Percentiles rank a stretch among this genome's conserved stretches.
Conservation (phyloP, 768 basidiomycete species). For the Suillus luteus region DNA sequence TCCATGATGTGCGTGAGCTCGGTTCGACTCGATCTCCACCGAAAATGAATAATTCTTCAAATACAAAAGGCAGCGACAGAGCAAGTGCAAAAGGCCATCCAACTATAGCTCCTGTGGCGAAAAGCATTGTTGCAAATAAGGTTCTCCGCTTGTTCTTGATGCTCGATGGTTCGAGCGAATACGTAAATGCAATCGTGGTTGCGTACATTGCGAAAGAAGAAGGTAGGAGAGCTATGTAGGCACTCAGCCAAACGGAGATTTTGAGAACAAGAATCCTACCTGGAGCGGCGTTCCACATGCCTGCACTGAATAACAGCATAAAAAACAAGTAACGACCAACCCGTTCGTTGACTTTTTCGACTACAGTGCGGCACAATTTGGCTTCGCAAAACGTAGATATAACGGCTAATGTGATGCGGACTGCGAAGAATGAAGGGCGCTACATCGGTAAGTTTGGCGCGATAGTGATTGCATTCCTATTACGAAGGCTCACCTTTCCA, state of each 20-base stretch:
- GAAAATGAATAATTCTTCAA: slow-evolving; percentile 85
- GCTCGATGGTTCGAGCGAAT: slow-evolving; percentile 60
- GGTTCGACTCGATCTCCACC: slow-evolving; percentile 65
- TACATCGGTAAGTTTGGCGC: slow-evolving; percentile 35
- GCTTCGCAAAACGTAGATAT: slow-evolving; percentile 78
- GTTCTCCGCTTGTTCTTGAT: slow-evolving; percentile 55
- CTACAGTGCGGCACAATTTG: slow-evolving; percentile 78
- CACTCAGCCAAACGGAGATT: slow-evolving; percentile 16
- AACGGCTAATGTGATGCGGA: slow-evolving; percentile 78
- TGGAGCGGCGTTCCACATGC: slow-evolving; percentile 92
- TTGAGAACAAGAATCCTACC: slow-evolving; percentile 47
- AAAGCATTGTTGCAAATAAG: slow-evolving; percentile 63
- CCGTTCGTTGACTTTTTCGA: slow-evolving; percentile 80
- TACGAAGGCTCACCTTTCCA: slow-evolving; percentile 62
- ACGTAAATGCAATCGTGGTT: slow-evolving; percentile 76
- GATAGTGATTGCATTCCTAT: background rate
- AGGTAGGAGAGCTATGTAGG: slow-evolving; percentile 78
- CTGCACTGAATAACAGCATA: slow-evolving; percentile 80
- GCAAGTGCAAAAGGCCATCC: slow-evolving; percentile 98
- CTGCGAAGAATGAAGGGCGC: slow-evolving; percentile 88
- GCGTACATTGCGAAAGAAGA: slow-evolving; percentile 96
- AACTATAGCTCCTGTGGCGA: slow-evolving; percentile 82
- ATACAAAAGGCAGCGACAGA: slow-evolving; percentile 82
- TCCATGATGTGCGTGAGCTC: slow-evolving; percentile 52
- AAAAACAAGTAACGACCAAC: slow-evolving; percentile 95